Evolutionary conservation across 257 asterid species (phyloP), one percentile per base, ranked within the genome.

Genomic region (Jasminum sambac): DNA sequence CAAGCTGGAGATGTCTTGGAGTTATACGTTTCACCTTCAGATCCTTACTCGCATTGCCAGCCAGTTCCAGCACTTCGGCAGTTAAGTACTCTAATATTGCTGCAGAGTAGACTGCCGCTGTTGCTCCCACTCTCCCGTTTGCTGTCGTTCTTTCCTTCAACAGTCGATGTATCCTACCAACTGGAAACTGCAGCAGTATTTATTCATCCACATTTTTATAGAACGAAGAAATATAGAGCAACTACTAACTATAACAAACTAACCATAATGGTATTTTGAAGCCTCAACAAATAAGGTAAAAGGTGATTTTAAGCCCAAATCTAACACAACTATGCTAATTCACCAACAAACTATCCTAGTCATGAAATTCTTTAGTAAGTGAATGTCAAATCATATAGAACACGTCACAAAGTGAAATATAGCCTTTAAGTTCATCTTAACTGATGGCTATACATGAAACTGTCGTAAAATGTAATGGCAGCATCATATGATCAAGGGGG

Each of bases 11-110:
- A 76, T 82, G 87, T 0, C 84, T 73, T 1, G 87, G 87, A 0
- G 87, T 82, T 74, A 82, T 82, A 74, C 87, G 84, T 57, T 82
- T 82, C 61, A 82, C 87, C 73, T 82, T 82, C 77, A 82, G 60
- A 55, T 82, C 87, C 75, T 82, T 82, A 2, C 87, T 82, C 2
- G 87, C 84, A 50, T 82, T 82, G 62, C 87, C 87, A 36, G 87
- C 87, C 82, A 82, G 52, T 68, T 82, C 87, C 74, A 82, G 24
- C 42, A 78, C 86, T 69, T 81, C 85, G 2, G 85, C 85, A 16
- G 83, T 78, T 38, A 78, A 17, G 79, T 76, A 82, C 76, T 82
- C 86, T 42, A 82, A 23, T 16, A 82, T 82, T 42, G 86, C 85
- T 0, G 85, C 85, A 64, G 85, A 81, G 42, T 81, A 81, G 30